These are phyloP conservation scores for Xylariaceae sp. DNA, from an alignment of 2,329 filamentous ascomycete genomes.

Conservation along the genomic window DNA sequence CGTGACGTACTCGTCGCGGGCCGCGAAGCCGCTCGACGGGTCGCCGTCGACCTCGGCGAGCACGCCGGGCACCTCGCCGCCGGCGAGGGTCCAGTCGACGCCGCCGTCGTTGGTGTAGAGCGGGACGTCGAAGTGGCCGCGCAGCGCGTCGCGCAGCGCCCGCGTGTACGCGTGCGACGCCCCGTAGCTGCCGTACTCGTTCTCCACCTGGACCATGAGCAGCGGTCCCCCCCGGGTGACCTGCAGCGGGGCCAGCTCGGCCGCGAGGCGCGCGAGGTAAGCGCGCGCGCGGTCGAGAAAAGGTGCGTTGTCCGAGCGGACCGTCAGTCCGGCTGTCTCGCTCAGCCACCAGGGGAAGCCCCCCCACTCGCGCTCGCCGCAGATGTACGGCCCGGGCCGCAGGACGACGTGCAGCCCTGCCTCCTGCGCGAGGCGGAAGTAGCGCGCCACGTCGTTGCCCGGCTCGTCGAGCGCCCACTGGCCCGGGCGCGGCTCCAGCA, in stretches of 20 bases:
- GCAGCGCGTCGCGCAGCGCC: conserved; percentile 34
- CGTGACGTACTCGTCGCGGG: conserved; percentile 35
- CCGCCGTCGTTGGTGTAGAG: conserved; percentile 45
- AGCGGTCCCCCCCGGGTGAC: conserved; percentile 36
- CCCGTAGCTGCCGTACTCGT: conserved; percentile 43
- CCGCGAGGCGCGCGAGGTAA: conserved; percentile 33
- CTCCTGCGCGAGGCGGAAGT: conserved; percentile 39
- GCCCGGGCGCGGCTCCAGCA: conserved; percentile 34
- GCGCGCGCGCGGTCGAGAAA: conserved; percentile 30
- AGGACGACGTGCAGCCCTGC: conserved; percentile 38
- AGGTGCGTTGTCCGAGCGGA: conserved; percentile 32
- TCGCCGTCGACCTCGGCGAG: conserved; percentile 40
- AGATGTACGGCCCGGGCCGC: conserved; percentile 40
- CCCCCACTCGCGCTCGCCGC: conserved; percentile 42
- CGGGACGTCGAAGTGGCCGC: conserved; percentile 31
- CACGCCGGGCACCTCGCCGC: conserved; percentile 34
- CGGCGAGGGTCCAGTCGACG: conserved; percentile 32
- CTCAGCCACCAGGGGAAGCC: conserved; percentile 40
- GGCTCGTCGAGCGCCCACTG: conserved; percentile 27
- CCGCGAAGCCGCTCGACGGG: conserved; percentile 30
- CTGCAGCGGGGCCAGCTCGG: conserved; percentile 28
- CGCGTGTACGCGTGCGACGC: conserved; percentile 35
- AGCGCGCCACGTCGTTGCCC: conserved; percentile 40
- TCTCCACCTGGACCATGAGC: conserved; percentile 44
- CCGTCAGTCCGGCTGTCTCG: conserved; percentile 30